Percentiles rank a stretch among this genome's conserved stretches.
Evolutionary conservation across 2,329 filamentous ascomycete genomes (phyloP).

Genomic region (Huntiella omanensis): DNA sequence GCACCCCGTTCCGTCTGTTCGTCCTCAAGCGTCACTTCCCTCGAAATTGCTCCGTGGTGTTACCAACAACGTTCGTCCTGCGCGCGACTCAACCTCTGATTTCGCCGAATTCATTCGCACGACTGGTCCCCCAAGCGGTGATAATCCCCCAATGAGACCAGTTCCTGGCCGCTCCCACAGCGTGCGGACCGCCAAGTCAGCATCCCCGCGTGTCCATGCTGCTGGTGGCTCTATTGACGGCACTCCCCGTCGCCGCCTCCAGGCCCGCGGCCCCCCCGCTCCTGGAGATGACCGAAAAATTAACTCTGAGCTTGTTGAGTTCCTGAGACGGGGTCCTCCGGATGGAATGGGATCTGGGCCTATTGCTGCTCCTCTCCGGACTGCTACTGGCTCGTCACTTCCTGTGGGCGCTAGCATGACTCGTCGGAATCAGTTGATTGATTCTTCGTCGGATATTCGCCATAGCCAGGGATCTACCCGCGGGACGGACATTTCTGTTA

Average conservation of each 20-base stretch:
- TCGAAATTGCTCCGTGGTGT: slow-evolving; percentile 5
- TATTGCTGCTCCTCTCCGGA: slow-evolving; percentile 71
- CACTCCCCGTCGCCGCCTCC: slow-evolving; percentile 34
- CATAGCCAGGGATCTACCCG: slow-evolving; percentile 37
- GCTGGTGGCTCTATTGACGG: slow-evolving; percentile 12
- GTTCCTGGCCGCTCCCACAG: slow-evolving; percentile 19
- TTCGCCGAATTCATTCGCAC: slow-evolving; percentile 81
- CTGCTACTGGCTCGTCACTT: slow-evolving; percentile 25
- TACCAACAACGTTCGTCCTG: slow-evolving; percentile 42
- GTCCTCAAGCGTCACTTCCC: slow-evolving; percentile 11
- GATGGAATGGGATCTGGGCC: slow-evolving; percentile 38
- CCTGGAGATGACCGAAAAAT: slow-evolving; percentile 41
- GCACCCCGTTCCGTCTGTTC: slow-evolving; percentile 6
- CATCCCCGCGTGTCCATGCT: slow-evolving; percentile 15
- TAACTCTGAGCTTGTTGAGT: slow-evolving; percentile 82
- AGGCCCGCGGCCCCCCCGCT: slow-evolving; percentile 46
- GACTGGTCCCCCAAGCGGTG: slow-evolving; percentile 46
- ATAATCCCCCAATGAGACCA: slow-evolving; percentile 17
- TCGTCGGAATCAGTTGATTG: slow-evolving; percentile 6
- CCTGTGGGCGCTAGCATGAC: not conserved
- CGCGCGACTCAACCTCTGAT: slow-evolving; percentile 59
- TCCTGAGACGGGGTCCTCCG: slow-evolving; percentile 75
- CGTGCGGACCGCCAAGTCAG: slow-evolving; percentile 21
- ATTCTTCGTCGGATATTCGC: slow-evolving; percentile 23
- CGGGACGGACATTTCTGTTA: slow-evolving; percentile 35